Percentiles rank a stretch among this genome's conserved stretches.
These are phyloP conservation scores for Ophiostoma sp. DNA, from an alignment of 2,329 filamentous ascomycete genomes.

Conservation along the genomic window DNA sequence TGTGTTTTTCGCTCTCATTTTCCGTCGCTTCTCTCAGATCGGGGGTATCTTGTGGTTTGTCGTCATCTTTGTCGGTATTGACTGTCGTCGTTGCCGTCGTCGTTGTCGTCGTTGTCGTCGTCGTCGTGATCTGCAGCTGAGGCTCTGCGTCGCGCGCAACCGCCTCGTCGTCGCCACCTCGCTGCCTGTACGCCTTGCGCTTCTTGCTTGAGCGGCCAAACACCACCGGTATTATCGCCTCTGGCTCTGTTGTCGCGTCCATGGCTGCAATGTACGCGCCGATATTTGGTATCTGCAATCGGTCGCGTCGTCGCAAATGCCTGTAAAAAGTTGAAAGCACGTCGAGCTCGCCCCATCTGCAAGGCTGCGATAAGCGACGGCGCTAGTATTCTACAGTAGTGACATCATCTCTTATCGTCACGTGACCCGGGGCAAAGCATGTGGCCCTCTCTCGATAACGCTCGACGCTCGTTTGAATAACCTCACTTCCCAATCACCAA, in stretches of 20 bases:
- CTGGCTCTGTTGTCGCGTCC: slow-evolving; percentile 24
- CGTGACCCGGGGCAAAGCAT: background rate
- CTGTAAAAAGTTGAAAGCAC: background rate
- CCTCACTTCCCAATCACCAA: background rate
- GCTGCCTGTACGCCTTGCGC: slow-evolving; percentile 55
- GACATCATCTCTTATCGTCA: slow-evolving; percentile 11
- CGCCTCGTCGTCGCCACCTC: slow-evolving; percentile 29
- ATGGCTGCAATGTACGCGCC: background rate
- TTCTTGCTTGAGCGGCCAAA: slow-evolving; percentile 55
- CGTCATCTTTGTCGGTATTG: background rate
- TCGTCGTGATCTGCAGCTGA: background rate
- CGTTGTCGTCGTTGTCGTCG: background rate
- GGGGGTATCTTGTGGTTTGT: background rate
- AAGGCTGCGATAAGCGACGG: slow-evolving; percentile 7
- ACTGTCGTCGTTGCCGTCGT: background rate
- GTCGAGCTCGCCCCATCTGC: background rate
- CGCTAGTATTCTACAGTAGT: background rate
- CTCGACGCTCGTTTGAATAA: background rate
- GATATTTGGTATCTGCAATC: background rate
- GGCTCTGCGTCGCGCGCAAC: background rate
- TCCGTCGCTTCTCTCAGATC: background rate
- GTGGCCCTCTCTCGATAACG: background rate
- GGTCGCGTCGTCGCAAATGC: background rate
- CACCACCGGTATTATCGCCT: slow-evolving; percentile 37
- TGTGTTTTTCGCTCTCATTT: background rate